Base-by-base conservation (phyloP, 768 basidiomycete genomes). In the button mushroom (Agaricus bisporus) region DNA sequence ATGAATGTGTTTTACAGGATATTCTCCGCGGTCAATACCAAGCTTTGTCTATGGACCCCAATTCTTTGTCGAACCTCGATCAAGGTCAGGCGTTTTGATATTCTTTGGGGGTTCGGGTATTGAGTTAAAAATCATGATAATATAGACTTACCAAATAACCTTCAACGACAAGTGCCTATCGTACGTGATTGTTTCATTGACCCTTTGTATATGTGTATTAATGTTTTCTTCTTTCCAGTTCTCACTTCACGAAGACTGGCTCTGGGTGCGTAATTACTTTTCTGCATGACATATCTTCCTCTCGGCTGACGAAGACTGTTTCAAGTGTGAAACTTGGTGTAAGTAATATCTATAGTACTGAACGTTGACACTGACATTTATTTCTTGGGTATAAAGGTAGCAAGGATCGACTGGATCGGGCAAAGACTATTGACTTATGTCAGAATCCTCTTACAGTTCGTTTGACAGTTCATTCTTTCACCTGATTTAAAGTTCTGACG, bases 311-410 rank as follows among this genome's bases (percentile, higher is more conserved):
- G 1, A 5, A 29, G 39, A 9, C 18, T 48, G 17, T 61, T 58
- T 60, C 51, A 47, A 92, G 91, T 98, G 95, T 66, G 95, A 98
- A 75, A 98, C 95, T 0, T 98, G 97, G 97, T 99, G 97, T 83
- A 81, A 56, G 84, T 74, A 1, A 11, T 29, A 1, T 39, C 20
- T 44, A 38, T 9, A 22, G 9, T 41, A 22, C 45, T 49, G 7
- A 10, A 29, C 36, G 7, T 17, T 38, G 25, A 28, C 25, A 14
- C 35, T 51, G 1, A 53, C 49, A 29, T 35, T 3, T 18, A 25
- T n/a, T 15, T 1, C 29, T 8, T 47, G 35, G 6, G 38, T 53
- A 26, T 54, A 55, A 59, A 88, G 86, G 86, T 62, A 90, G 86
- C 75, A 91, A 90, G 65, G 88, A 92, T 61, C 76, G 91, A 38